Percentiles rank a stretch among this genome's conserved stretches.
These are phyloP conservation scores for Acer yangbiense DNA, from an alignment of 345 rosid species.

Conservation along the genomic window DNA sequence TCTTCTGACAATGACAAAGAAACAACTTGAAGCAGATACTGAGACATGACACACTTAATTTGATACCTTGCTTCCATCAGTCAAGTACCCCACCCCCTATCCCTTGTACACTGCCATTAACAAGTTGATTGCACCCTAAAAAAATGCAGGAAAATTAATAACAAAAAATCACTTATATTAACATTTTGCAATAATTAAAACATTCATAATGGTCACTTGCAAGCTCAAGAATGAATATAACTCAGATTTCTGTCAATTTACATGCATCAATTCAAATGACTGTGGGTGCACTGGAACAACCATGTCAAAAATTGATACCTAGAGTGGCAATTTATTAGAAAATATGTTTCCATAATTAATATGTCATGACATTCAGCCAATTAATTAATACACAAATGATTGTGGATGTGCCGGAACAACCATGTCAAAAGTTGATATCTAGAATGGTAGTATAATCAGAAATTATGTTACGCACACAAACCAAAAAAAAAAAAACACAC, in stretches of 20 bases:
- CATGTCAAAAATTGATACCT: background rate
- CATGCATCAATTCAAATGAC: background rate
- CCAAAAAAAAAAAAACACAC: too few species aligned
- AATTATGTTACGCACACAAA: background rate
- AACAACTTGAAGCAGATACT: background rate
- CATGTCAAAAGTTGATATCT: background rate
- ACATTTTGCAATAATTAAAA: background rate
- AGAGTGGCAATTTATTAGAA: background rate
- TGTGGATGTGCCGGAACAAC: background rate
- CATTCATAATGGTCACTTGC: background rate
- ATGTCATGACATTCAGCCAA: background rate
- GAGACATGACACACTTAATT: constrained; percentile 4
- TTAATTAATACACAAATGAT: background rate
- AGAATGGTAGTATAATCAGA: background rate
- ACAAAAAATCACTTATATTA: background rate
- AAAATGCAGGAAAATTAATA: constrained; percentile 12
- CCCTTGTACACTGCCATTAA: constrained; percentile 82
- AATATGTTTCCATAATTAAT: background rate
- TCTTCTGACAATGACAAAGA: constrained; percentile 13
- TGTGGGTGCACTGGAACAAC: background rate
- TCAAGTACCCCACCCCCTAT: constrained; percentile 70
- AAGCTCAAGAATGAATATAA: background rate
- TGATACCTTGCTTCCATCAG: constrained; percentile 74
- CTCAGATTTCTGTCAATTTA: background rate
- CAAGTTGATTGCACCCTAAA: constrained; percentile 93